Percentiles rank a stretch among this genome's conserved stretches.
These are phyloP conservation scores for Termitomyces titanicus DNA, from an alignment of 768 basidiomycete species.

Conservation along the genomic window DNA sequence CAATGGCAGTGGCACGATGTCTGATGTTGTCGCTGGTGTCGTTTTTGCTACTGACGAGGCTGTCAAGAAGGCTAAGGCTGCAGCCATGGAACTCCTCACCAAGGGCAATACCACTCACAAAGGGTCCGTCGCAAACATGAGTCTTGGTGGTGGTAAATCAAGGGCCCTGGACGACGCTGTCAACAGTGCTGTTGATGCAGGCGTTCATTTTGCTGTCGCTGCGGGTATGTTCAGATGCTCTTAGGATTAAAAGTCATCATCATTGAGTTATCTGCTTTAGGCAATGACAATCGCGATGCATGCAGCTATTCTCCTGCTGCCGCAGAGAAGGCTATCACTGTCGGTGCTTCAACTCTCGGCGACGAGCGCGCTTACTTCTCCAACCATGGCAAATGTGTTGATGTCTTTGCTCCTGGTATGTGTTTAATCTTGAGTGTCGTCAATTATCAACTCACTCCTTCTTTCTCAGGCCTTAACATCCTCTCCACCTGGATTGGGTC, in stretches of 20 bases:
- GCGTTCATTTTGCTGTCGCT: constrained; percentile 96
- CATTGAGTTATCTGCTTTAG: constrained; percentile 27
- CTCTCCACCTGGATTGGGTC: constrained; percentile 81
- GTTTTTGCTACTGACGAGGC: constrained; percentile 66
- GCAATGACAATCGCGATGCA: constrained; percentile 83
- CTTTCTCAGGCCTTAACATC: constrained; percentile 67
- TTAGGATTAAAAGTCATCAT: neutral
- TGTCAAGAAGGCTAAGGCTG: constrained; percentile 50
- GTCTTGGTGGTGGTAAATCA: constrained; percentile 93
- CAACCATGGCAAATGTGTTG: constrained; percentile 88
- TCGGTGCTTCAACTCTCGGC: constrained; percentile 82
- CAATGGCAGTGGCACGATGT: constrained; percentile 93
- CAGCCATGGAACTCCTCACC: constrained; percentile 58
- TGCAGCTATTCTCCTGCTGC: constrained; percentile 93
- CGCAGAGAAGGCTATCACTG: constrained; percentile 87
- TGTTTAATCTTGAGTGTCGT: neutral
- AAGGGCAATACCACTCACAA: constrained; percentile 85
- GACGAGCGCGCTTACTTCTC: constrained; percentile 91
- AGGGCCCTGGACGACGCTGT: constrained; percentile 80
- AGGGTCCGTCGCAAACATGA: constrained; percentile 97
- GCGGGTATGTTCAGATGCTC: constrained; percentile 57
- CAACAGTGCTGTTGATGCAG: constrained; percentile 75
- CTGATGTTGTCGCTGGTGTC: constrained; percentile 89
- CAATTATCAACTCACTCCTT: neutral
- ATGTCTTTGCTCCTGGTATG: constrained; percentile 84